Percentiles rank a stretch among this genome's conserved stretches.
Evolutionary conservation across 805 yeast species (phyloP).

Genomic region (Cyberlindnera lachancei): DNA sequence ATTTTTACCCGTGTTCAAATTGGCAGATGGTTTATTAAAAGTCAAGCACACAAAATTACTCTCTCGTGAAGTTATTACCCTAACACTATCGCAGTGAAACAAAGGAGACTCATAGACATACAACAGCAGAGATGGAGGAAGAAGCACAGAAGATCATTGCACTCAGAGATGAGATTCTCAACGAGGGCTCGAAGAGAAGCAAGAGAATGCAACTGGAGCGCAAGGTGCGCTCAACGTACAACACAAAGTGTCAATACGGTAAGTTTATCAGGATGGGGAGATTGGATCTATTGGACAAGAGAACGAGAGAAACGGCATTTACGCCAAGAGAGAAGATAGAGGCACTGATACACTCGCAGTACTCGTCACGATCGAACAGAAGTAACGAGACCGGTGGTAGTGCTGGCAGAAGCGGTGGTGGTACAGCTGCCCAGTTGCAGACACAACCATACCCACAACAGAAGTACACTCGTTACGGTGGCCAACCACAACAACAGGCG

Average conservation of each 20-base stretch:
- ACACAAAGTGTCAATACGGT: constrained; percentile 15
- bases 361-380: neutral
- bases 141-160: constrained; percentile 12
- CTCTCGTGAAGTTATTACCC: no score
- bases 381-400: neutral
- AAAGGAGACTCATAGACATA: no score
- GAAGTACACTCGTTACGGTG: no score
- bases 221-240: constrained; percentile 13
- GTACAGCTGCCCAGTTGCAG: no score
- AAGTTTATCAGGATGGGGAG: constrained; percentile 20
- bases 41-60: no score
- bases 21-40: no score
- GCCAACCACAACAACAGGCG: no score
- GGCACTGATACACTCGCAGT: constrained; percentile 9
- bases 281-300: constrained; percentile 17
- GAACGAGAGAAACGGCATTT: constrained; percentile 10
- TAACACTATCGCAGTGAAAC: no score
- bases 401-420: no score
- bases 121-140: no score
- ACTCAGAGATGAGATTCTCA: constrained; percentile 12
- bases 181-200: constrained; percentile 2
- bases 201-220: constrained; percentile 14
- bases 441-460: neutral
- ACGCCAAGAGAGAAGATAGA: constrained; percentile 10
- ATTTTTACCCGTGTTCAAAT: no score